Evolutionary conservation across 2,329 filamentous ascomycete genomes (phyloP).

Genomic region (Xylaria sp.): DNA sequence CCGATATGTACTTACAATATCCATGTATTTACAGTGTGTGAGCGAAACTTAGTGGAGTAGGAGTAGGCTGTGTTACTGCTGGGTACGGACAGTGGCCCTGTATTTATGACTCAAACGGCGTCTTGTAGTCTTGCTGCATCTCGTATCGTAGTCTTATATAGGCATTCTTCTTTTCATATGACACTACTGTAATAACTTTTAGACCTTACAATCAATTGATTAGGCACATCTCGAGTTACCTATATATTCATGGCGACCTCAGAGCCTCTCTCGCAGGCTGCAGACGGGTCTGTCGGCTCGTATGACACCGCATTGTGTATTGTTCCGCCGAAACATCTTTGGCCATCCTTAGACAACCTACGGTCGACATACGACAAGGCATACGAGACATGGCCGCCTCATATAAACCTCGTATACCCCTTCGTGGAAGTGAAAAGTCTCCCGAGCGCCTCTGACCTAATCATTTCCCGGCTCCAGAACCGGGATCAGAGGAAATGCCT

Average conservation of each 20-base stretch:
- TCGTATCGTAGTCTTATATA: too few species aligned
- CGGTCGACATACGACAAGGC: conserved; percentile 66
- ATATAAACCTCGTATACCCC: conserved; percentile 68
- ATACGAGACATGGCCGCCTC: conserved; percentile 65
- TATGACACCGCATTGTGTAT: conserved; percentile 64
- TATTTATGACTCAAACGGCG: too few species aligned
- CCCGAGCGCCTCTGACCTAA: conserved; percentile 43
- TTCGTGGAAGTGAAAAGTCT: conserved; percentile 58
- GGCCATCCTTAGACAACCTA: conserved; percentile 54
- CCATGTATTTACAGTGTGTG: too few species aligned
- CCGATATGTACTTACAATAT: too few species aligned
- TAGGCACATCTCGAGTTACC: background rate
- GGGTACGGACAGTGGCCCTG: too few species aligned
- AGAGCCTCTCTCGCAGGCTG: conserved; percentile 1
- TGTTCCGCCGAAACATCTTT: conserved; percentile 54
- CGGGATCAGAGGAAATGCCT: conserved; percentile 18
- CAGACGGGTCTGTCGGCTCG: conserved; percentile 38
- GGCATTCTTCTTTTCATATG: too few species aligned
- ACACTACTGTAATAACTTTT: background rate
- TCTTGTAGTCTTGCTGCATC: too few species aligned
- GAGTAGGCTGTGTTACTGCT: too few species aligned
- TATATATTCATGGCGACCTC: conserved; percentile 25
- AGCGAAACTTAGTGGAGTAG: too few species aligned
- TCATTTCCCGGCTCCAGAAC: conserved; percentile 40
- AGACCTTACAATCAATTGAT: background rate